A percentile compares a stretch with the other conserved stretches of the same genome.
Conservation (phyloP, 2,329 filamentous ascomycete genomes). For the Helotiales sp. region DNA sequence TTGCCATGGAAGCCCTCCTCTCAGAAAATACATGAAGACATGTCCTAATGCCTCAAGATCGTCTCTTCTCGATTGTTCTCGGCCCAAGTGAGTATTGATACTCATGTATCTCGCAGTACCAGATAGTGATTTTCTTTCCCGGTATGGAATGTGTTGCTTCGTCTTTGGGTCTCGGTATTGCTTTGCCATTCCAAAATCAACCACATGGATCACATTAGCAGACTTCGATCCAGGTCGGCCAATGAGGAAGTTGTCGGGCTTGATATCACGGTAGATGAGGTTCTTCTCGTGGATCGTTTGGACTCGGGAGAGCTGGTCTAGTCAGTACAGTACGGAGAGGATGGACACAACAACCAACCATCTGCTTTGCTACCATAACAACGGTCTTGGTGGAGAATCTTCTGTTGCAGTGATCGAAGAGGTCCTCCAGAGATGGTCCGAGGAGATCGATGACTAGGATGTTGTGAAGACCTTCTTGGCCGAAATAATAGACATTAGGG, state of each 20-base stretch:
- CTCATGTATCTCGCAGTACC: slow-evolving; percentile 99
- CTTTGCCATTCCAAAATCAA: slow-evolving; percentile 99
- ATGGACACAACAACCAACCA: slow-evolving; percentile 62
- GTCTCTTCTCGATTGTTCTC: slow-evolving; percentile 94
- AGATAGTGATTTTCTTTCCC: slow-evolving; percentile 94
- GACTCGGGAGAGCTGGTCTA: slow-evolving; percentile 77
- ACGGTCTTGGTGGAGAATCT: slow-evolving; percentile 97
- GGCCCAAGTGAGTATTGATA: slow-evolving; percentile 97
- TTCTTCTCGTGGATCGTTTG: slow-evolving; percentile 98
- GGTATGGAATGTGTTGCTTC: slow-evolving; percentile 97
- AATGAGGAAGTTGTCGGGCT: slow-evolving; percentile 98
- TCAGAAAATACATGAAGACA: slow-evolving; percentile 76
- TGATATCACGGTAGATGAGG: slow-evolving; percentile 98
- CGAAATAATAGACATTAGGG: slow-evolving; percentile 99
- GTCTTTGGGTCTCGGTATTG: slow-evolving; percentile 99
- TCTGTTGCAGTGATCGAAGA: slow-evolving; percentile 96
- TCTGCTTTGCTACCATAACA: slow-evolving; percentile 99
- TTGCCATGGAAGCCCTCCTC: slow-evolving; percentile 75
- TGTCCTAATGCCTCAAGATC: slow-evolving; percentile 87
- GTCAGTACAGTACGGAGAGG: slow-evolving; percentile 23
- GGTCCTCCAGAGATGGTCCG: slow-evolving; percentile 90
- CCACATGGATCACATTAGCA: slow-evolving; percentile 97
- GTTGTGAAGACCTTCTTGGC: slow-evolving; percentile 97
- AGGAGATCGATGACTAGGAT: slow-evolving; percentile 97
- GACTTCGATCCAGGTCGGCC: slow-evolving; percentile 89